Percentiles rank a stretch among this genome's conserved stretches.
Evolutionary conservation across 192 early-diverging fungal species (phyloP).

Genomic region (Coemansia interrupta): DNA sequence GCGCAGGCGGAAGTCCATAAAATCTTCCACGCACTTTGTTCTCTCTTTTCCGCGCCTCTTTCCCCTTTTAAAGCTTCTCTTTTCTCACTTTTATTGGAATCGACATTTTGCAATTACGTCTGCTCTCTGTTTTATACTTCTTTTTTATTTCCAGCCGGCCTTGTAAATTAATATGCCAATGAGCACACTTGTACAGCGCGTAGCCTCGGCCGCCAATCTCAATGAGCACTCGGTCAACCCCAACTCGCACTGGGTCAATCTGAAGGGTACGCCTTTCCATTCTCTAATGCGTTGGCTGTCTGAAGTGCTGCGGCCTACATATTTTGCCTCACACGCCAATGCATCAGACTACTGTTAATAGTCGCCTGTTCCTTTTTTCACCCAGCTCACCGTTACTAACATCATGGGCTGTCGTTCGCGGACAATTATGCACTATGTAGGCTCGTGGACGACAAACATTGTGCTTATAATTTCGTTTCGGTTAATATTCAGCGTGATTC

Average conservation of each 20-base stretch:
- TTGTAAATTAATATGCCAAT: slow-evolving; percentile 11
- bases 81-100: neutral
- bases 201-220: slow-evolving; percentile 51
- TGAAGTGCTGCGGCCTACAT: no score
- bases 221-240: slow-evolving; percentile 53
- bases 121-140: neutral
- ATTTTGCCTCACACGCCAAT: no score
- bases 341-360: no score
- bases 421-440: slow-evolving; percentile 47
- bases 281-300: no score
- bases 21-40: neutral
- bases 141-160: neutral
- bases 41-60: neutral
- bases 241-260: slow-evolving; percentile 60
- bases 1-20: no score
- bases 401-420: neutral
- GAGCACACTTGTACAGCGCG: slow-evolving; percentile 49
- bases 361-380: neutral
- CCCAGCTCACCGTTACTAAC: neutral
- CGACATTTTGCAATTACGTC: neutral
- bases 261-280: slow-evolving; percentile 32
- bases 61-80: neutral
- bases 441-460: slow-evolving; percentile 88
- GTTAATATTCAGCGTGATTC: slow-evolving; percentile 77
- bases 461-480: slow-evolving; percentile 78